Evolutionary conservation across 345 rosid species (phyloP).

Genomic region (Salix suchowensis): DNA sequence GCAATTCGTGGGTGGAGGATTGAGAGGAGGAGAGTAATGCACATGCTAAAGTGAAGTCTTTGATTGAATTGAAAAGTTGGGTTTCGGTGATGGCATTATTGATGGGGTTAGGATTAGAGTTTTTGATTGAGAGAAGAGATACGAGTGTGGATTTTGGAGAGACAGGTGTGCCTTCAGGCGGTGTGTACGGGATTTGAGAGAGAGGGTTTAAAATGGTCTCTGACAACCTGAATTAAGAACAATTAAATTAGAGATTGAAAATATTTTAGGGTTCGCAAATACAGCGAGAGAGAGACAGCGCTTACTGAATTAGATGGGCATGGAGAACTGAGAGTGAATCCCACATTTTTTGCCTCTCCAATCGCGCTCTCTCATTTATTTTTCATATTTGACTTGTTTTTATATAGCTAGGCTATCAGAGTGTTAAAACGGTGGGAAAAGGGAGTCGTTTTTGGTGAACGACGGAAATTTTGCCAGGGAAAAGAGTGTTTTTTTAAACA

Average conservation of each 20-base stretch:
- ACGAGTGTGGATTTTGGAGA: conserved; percentile 46
- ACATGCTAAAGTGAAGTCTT: conserved; percentile 56
- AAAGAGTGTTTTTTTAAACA: too few relatives aligned
- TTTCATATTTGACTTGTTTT: neutral
- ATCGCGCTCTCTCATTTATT: neutral
- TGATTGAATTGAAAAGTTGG: conserved; percentile 26
- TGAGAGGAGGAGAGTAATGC: conserved; percentile 58
- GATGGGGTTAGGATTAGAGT: neutral
- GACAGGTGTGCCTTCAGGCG: conserved; percentile 39
- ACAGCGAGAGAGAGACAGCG: conserved; percentile 4
- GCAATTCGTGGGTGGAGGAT: conserved; percentile 50
- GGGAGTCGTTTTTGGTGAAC: neutral
- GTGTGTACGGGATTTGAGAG: conserved; percentile 34
- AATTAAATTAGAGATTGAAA: neutral
- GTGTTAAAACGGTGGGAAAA: neutral
- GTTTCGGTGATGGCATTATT: conserved; percentile 8
- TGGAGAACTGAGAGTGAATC: conserved; percentile 33
- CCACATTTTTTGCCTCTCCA: conserved; percentile 28
- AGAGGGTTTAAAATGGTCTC: conserved; percentile 39
- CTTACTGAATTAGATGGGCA: conserved; percentile 47
- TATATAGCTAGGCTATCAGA: neutral
- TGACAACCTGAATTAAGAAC: conserved; percentile 35
- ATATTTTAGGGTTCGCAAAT: neutral
- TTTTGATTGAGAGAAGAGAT: conserved; percentile 41
- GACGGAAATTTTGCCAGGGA: neutral